Base-by-base conservation (phyloP, 2,329 filamentous ascomycete species). In the Aspergillus spinulosporus region DNA sequence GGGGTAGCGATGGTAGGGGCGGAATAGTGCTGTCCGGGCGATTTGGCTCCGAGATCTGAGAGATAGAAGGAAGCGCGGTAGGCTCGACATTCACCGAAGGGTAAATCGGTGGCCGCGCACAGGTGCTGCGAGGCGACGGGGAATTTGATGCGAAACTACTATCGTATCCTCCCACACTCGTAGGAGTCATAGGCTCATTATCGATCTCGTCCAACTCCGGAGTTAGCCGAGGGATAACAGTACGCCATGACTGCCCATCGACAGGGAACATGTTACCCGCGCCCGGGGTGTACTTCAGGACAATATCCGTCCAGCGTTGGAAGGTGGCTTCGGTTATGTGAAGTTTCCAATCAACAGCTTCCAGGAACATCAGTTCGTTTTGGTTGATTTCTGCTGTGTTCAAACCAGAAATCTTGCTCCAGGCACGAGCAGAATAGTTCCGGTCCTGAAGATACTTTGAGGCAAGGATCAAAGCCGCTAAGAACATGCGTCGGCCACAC, bases 391-490 rank as follows among this genome's bases (percentile, higher is more conserved):
- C 94, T 55, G 84, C 80, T 3, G 92, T 92, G 71, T 90, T 91
- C 56, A 99, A 81, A n/a, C 94, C 94, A 14, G 94, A 97, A 66
- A 99, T 99, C 80, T 96, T 97, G 75, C 93, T 97, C 94, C 94
- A 99, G 42, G 94, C 94, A 54, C 93, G 88, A 48, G 94, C 92
- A 11, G 94, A 97, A 76, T 96, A 99, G 77, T 97, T 99, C 65
- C 93, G 88, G 72, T 99, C 94, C 75, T 99, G 94, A 46, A 99
- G 80, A 72, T 97, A 99, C 79, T 99, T 99, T 36, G 94, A 97
- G 1, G 94, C 94, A 55, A 99, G 82, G 63, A 99, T 97, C 59
- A 99, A 82, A 47, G 93, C 92, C 8, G 94, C 88, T 52, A 99
- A 83, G 72, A 99, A 97, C 93, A 97, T 97, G 68, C 94, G 91